Base-by-base conservation (phyloP, 1,284 basidiomycete species). In the Cronartium quercuum region DNA sequence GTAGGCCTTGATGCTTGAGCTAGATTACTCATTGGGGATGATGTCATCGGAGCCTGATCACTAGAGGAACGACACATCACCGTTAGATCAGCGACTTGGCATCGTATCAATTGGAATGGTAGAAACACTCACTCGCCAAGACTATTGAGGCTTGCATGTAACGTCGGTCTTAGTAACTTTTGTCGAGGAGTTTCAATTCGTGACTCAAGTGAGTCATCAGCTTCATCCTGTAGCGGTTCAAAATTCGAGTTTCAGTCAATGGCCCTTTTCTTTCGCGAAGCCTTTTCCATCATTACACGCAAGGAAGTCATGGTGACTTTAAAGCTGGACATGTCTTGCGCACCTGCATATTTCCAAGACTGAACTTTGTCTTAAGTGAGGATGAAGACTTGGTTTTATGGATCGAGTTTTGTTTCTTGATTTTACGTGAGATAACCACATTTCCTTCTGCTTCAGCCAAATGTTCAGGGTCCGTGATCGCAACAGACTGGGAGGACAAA, bases 1-100 rank as follows among this genome's bases (percentile, higher is more conserved):
- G 64, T 60, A 34, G 71, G 71, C 12, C 71, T 55, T 55, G 64
- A 74, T 21, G 71, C 51, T 41, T 66, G 62, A 57, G 47, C 51
- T 44, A 66, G 2, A 34, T 37, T 40, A 13, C 29, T 61, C 13
- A 62, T 57, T 15, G 58, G 51, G 24, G 69, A 51, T 18, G 69
- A 66, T 55, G 29, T 21, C 7, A 21, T 29, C 29, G n/a, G n/a
- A 7, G 29, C 13, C 15, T 55, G 51, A 55, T 55, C 51, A 55
- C 51, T 55, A 55, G 10, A 55, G 51, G 51, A 21, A n/a, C n/a
- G n/a, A n/a, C n/a, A n/a, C n/a, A n/a, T n/a, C n/a, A n/a, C n/a
- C n/a, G n/a, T n/a, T n/a, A n/a, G n/a, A n/a, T n/a, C n/a, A n/a
- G n/a, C n/a, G n/a, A n/a, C n/a, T n/a, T n/a, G n/a, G n/a, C n/a